Conservation (phyloP, 164 flowering plant species). For the Houttuynia cordata region DNA sequence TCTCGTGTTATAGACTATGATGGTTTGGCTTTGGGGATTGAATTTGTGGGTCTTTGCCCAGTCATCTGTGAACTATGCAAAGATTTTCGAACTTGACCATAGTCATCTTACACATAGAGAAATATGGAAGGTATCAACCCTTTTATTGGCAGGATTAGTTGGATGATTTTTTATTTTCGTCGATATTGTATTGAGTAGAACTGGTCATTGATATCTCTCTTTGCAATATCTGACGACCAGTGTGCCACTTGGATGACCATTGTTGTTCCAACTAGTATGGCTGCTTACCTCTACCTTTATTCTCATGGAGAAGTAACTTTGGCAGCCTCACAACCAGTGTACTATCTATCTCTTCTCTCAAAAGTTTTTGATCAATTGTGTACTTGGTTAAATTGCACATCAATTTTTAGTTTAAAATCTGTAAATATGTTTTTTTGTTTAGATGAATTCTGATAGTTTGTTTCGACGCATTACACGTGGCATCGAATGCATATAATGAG, state of each 20-base stretch:
- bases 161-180: not conserved
- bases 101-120: constrained; percentile 82
- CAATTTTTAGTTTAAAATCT: no score
- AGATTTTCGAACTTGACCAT: constrained; percentile 83
- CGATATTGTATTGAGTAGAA: not conserved
- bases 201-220: not conserved
- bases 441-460: no score
- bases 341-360: constrained; percentile 60
- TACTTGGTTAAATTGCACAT: not conserved
- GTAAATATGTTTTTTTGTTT: no score
- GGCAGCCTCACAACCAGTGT: constrained; percentile 99
- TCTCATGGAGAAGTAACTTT: constrained; percentile 94
- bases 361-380: not conserved
- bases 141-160: not conserved
- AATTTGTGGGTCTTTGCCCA: constrained; percentile 88
- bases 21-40: constrained; percentile 98
- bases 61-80: constrained; percentile 59
- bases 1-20: constrained; percentile 54
- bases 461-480: no score
- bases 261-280: constrained; percentile 94
- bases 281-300: constrained; percentile 86
- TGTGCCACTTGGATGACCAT: constrained; percentile 97
- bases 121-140: constrained; percentile 77
- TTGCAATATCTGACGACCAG: constrained; percentile 25
- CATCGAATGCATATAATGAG: no score